phyloP scores from a whole-genome alignment of 1,284 basidiomycete species.

The Irpex sp. region DNA sequence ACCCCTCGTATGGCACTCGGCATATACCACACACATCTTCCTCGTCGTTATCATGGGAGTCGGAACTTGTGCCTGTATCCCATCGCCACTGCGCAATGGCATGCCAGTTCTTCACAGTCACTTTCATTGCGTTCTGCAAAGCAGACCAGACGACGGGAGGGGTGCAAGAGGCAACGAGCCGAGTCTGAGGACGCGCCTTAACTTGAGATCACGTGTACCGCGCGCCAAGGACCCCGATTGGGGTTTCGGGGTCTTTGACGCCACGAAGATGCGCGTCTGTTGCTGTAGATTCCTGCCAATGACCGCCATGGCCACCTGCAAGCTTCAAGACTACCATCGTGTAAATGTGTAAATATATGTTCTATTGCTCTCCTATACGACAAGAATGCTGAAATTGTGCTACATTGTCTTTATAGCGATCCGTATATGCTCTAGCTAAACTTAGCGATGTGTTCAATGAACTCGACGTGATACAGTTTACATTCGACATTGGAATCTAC shows the following conservation, averaged over 20 bases:
- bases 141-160: background rate
- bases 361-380: no score
- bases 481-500: background rate
- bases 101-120: slow-evolving; percentile 78
- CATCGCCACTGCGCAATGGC: slow-evolving; percentile 87
- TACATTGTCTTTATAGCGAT: background rate
- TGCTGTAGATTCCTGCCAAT: background rate
- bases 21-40: slow-evolving; percentile 93
- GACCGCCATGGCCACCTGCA: background rate
- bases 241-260: slow-evolving; percentile 2
- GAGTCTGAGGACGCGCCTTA: background rate
- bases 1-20: slow-evolving; percentile 86
- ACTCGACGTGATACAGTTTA: background rate
- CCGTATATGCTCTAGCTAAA: background rate
- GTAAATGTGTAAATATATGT: no score
- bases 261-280: slow-evolving; percentile 4
- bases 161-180: background rate
- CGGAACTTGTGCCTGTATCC: slow-evolving; percentile 54
- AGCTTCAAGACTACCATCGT: background rate
- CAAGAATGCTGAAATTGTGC: no score
- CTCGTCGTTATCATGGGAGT: slow-evolving; percentile 35
- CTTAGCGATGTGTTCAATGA: background rate
- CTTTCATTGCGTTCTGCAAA: slow-evolving; percentile 53
- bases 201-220: background rate
- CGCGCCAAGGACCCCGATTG: background rate